Base-by-base conservation (phyloP, 805 yeast species). In the Candida sonorensis region DNA sequence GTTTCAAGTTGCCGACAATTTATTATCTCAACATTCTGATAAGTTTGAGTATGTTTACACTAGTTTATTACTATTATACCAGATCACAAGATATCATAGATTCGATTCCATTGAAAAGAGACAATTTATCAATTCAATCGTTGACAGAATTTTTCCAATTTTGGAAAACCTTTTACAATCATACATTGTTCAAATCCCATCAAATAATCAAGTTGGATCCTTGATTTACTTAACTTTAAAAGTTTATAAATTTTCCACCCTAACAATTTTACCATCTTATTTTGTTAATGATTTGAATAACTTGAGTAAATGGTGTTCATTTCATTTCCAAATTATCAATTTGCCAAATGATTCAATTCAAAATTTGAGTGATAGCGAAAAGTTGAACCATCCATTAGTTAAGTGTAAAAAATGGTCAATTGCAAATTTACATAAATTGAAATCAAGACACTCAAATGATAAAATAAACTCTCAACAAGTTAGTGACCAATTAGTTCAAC, bases 401-500 rank as follows among this genome's bases (percentile, higher is more conserved):
- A 87, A 73, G 55, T 73, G 74, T 47, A 81, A 69, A 59, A 88
- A 90, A 54, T 87, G 97, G 96, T 71, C 92, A 1, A 76, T 77
- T 50, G 85, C 83, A 16, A 84, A 83, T 53, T 55, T 88, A 26
- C 72, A 72, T 41, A 69, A 88, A 37, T 55, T 85, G 4, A 79
- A 81, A 46, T 65, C 67, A 17, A 69, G 85, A 44, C 85, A 81
- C 51, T 81, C 46, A 21, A 36, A 28, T 10, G 29, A 27, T 14
- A 34, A 31, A 5, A 22, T 21, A 12, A 35, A 41, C 12, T 20
- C 33, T 15, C 29, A 38, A 10, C 26, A n/a, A 19, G 26, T 46
- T 25, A 33, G 38, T 35, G 48, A 56, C 6, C 45, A 69, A 35
- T 79, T 75, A 51, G 51, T 66, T 23, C 57, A 61, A 13, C 73